Evolutionary conservation across 2,329 filamentous ascomycete genomes (phyloP).

Genomic region (Sclerotinia spermophila): DNA sequence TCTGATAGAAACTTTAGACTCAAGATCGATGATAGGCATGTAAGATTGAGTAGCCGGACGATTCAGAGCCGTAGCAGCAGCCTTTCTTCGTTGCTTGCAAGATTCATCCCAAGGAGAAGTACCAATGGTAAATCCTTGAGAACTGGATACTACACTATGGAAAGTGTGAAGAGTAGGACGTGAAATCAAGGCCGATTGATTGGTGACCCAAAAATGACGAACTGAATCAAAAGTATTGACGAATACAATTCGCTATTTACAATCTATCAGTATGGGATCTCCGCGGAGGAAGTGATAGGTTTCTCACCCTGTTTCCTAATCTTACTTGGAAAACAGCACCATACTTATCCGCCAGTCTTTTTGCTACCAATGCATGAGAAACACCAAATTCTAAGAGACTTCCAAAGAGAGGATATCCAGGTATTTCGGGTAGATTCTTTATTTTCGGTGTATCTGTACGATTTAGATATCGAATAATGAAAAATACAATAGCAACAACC

Average conservation of each 20-base stretch:
- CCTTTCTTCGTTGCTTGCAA: slow-evolving; percentile 72
- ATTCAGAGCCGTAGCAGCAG: slow-evolving; percentile 74
- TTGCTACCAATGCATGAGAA: slow-evolving; percentile 21
- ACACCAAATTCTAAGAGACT: slow-evolving; percentile 22
- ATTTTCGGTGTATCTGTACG: slow-evolving; percentile 23
- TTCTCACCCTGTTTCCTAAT: slow-evolving; percentile 21
- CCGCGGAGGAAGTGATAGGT: slow-evolving; percentile 48
- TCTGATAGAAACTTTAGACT: slow-evolving; percentile 67
- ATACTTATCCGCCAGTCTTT: slow-evolving; percentile 20
- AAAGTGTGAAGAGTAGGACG: slow-evolving; percentile 78
- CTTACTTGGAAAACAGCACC: slow-evolving; percentile 23
- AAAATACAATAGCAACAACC: slow-evolving; percentile 9
- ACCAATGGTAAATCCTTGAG: slow-evolving; percentile 77
- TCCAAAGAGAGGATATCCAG: slow-evolving; percentile 22
- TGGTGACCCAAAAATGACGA: slow-evolving; percentile 70
- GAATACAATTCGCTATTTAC: slow-evolving; percentile 62
- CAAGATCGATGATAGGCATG: slow-evolving; percentile 78
- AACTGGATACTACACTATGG: slow-evolving; percentile 72
- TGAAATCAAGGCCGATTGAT: slow-evolving; percentile 74
- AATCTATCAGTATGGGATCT: slow-evolving; percentile 43
- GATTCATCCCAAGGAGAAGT: slow-evolving; percentile 82
- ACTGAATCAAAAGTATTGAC: slow-evolving; percentile 76
- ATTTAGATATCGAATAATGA: slow-evolving; percentile 18
- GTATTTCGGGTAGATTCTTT: slow-evolving; percentile 21
- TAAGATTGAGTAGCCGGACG: slow-evolving; percentile 72